phyloP scores from a whole-genome alignment of 495 filamentous ascomycete genomes.

The Tuber microsphaerosporum region DNA sequence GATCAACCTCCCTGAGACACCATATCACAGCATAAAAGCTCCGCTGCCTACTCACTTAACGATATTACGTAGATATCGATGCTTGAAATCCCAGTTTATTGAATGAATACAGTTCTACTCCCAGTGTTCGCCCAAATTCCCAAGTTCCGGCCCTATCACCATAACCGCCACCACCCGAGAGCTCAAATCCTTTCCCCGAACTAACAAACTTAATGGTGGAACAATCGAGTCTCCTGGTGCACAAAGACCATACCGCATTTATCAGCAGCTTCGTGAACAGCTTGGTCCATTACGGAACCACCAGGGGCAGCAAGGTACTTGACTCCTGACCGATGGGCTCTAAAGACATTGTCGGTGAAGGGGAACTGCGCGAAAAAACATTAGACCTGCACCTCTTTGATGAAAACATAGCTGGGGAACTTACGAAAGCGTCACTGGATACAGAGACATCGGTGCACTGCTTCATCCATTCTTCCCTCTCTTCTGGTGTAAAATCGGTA shows the following conservation, averaged over 20 bases:
- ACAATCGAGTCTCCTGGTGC: slow-evolving; percentile 77
- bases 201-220: slow-evolving; percentile 52
- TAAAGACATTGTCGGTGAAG: slow-evolving; percentile 95
- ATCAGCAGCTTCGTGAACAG: slow-evolving; percentile 86
- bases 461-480: slow-evolving; percentile 73
- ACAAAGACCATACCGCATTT: slow-evolving; percentile 87
- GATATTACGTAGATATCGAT: not conserved
- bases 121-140: not conserved
- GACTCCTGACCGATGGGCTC: slow-evolving; percentile 74
- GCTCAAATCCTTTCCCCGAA: not conserved
- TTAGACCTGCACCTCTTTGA: slow-evolving; percentile 4
- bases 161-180: not conserved
- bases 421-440: slow-evolving; percentile 89
- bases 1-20: not conserved
- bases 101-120: not conserved
- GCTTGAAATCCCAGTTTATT: not conserved
- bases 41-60: not conserved
- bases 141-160: not conserved
- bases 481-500: slow-evolving; percentile 67
- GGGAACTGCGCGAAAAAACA: slow-evolving; percentile 61
- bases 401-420: slow-evolving; percentile 40
- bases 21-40: not conserved
- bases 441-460: slow-evolving; percentile 76
- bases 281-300: slow-evolving; percentile 85
- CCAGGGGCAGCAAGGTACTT: slow-evolving; percentile 93